Evolutionary conservation across 768 basidiomycete genomes (phyloP), one percentile per base, ranked within the genome.

Genomic region (Rhodotorula diobovata): DNA sequence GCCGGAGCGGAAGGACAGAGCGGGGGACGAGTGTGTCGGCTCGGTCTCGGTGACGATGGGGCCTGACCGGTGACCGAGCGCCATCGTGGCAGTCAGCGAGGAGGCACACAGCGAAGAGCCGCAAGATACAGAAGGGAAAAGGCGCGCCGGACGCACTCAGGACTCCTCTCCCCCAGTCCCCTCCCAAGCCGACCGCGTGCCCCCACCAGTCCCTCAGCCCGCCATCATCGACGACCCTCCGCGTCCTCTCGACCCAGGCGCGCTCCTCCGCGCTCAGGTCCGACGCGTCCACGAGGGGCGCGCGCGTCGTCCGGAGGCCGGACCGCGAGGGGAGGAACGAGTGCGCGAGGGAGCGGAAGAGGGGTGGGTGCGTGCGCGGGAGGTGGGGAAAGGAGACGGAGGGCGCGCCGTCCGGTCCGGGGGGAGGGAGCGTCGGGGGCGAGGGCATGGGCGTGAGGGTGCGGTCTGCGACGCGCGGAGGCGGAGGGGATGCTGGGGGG

Each of bases 21-120:
- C 18, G 8, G 63, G 41, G 9, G 65, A 50, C 20, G 57, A 58
- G 46, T 57, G 56, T 20, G 57, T n/a, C 25, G 55, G 55, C 21
- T 66, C 64, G 5, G 64, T 66, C 35, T 66, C 64, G 46, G 56
- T 66, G 28, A 58, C 28, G 48, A 59, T 51, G 15, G 65, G 65
- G 23, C 64, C 64, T 66, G n/a, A n/a, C n/a, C n/a, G n/a, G n/a
- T n/a, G n/a, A n/a, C n/a, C n/a, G n/a, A n/a, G n/a, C n/a, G n/a
- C n/a, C n/a, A n/a, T n/a, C n/a, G n/a, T n/a, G n/a, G n/a, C n/a
- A n/a, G n/a, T n/a, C n/a, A n/a, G 56, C 12, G 11, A 9, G 54
- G 50, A 2, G 28, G 9, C 18, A 9, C n/a, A n/a, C n/a, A n/a
- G n/a, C n/a, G n/a, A n/a, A n/a, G n/a, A n/a, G n/a, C n/a, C n/a